Percentiles rank a stretch among this genome's conserved stretches.
Evolutionary conservation across 805 yeast genomes (phyloP).

Genomic region (Candida cerambycidarum): DNA sequence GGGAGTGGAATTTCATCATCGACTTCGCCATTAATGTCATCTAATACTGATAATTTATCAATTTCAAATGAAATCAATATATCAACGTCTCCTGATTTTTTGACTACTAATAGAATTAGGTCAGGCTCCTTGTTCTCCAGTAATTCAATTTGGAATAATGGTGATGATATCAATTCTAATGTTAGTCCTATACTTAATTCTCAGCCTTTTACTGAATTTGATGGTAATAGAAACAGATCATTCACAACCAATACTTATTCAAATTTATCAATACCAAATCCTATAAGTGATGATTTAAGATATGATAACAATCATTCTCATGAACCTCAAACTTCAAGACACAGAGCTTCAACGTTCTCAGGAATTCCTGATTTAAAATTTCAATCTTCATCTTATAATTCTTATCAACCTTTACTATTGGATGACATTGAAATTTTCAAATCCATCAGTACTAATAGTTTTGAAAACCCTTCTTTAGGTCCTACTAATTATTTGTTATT

Average conservation of each 20-base stretch:
- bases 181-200: conserved; percentile 15
- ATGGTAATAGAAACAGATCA: conserved; percentile 43
- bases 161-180: conserved; percentile 15
- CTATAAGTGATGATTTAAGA: conserved; percentile 21
- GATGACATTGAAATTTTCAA: conserved; percentile 64
- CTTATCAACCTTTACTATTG: conserved; percentile 25
- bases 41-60: conserved; percentile 9
- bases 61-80: conserved; percentile 7
- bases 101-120: conserved; percentile 40
- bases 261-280: conserved; percentile 6
- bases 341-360: conserved; percentile 43
- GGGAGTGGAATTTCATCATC: conserved; percentile 12
- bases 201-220: conserved; percentile 10
- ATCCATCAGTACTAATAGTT: conserved; percentile 65
- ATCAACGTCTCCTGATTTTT: conserved; percentile 10
- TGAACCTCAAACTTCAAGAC: conserved; percentile 19
- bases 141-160: conserved; percentile 61
- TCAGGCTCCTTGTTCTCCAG: conserved; percentile 55
- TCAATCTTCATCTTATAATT: conserved; percentile 9
- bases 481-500: conserved; percentile 78
- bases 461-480: conserved; percentile 65
- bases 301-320: conserved; percentile 20
- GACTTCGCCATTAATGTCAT: conserved; percentile 20
- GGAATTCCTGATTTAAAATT: conserved; percentile 24
- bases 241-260: conserved; percentile 46